phyloP scores from a whole-genome alignment of 2,329 filamentous ascomycete genomes.

The Aspergillus brasiliensis region DNA sequence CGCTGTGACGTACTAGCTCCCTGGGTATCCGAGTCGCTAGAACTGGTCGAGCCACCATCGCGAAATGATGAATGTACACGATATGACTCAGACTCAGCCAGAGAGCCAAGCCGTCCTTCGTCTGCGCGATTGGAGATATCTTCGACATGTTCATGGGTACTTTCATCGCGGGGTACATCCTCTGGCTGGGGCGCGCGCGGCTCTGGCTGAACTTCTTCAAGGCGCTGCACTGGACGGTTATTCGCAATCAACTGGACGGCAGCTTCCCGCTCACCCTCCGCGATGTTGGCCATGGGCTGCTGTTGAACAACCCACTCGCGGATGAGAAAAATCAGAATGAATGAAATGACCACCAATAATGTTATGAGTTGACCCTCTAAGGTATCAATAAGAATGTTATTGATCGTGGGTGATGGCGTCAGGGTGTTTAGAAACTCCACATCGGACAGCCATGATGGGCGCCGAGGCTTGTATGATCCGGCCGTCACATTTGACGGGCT shows the following conservation, averaged over 20 bases:
- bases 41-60: not conserved
- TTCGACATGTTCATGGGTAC: conserved; percentile 12
- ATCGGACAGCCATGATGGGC: conserved; percentile 60
- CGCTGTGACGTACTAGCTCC: not conserved
- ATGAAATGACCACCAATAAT: conserved; percentile 83
- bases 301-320: conserved; percentile 98
- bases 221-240: conserved; percentile 32
- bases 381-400: conserved; percentile 77
- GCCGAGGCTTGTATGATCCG: conserved; percentile 35
- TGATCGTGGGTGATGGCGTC: conserved; percentile 71
- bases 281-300: conserved; percentile 87
- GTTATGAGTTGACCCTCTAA: conserved; percentile 95
- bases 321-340: conserved; percentile 95
- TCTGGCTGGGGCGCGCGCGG: conserved; percentile 15
- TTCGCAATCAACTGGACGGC: conserved; percentile 50
- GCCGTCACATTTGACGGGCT: conserved; percentile 30
- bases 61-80: conserved; percentile 12
- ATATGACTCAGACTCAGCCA: conserved; percentile 10
- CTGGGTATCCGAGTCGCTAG: conserved; percentile 1
- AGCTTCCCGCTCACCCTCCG: conserved; percentile 55
- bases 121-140: conserved; percentile 10
- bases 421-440: conserved; percentile 56
- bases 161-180: conserved; percentile 10
- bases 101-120: conserved; percentile 10
- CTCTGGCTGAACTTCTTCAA: conserved; percentile 19